Conservation (phyloP, 306 rosid genomes). For the Sechiopsis laciniata region DNA sequence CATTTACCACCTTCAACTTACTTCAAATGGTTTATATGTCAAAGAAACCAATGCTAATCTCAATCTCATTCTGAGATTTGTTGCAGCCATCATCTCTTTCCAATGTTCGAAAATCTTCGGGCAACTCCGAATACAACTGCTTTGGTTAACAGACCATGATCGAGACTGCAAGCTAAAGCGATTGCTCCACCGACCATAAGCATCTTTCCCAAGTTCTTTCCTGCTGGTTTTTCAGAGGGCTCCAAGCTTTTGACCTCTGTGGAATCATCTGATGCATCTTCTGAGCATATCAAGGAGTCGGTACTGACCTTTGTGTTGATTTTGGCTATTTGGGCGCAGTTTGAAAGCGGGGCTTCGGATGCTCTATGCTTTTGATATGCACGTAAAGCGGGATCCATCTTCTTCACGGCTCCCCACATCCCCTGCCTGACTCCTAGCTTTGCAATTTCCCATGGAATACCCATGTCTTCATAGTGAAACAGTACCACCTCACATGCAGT, state of each 20-base stretch:
- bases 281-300: constrained; percentile 56
- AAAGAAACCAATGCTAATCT: constrained; percentile 7
- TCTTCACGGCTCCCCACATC: constrained; percentile 98
- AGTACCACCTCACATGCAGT: constrained; percentile 80
- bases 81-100: constrained; percentile 30
- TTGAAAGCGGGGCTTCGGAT: constrained; percentile 50
- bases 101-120: constrained; percentile 68
- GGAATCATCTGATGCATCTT: constrained; percentile 31
- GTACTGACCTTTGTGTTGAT: constrained; percentile 59
- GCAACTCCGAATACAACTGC: constrained; percentile 90
- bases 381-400: constrained; percentile 76
- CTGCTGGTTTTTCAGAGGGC: constrained; percentile 46
- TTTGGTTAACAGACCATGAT: constrained; percentile 78
- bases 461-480: constrained; percentile 95
- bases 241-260: constrained; percentile 39
- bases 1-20: constrained; percentile 10
- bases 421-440: constrained; percentile 92
- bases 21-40: neutral
- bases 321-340: constrained; percentile 55
- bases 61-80: neutral
- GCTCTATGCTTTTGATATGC: constrained; percentile 56
- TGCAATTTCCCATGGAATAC: constrained; percentile 98
- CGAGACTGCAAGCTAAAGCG: constrained; percentile 77
- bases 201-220: constrained; percentile 60
- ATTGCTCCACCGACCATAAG: constrained; percentile 77